phyloP scores from a whole-genome alignment of 2,329 filamentous ascomycete species.

The Talaromyces sp. region DNA sequence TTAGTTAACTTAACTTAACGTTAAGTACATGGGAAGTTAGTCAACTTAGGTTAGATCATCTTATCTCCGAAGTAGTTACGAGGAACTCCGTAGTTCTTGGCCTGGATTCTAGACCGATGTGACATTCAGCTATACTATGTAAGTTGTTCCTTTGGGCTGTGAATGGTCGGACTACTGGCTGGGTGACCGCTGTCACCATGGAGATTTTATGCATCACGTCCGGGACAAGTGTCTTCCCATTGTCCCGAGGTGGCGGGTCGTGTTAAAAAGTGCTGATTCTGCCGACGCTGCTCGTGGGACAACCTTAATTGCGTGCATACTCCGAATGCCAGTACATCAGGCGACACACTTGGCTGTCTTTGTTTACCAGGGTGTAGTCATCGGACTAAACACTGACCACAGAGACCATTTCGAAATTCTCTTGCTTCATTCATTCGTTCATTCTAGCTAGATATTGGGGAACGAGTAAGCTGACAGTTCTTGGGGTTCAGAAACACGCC shows the following conservation, averaged over 20 bases:
- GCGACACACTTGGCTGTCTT: not conserved
- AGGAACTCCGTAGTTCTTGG: not conserved
- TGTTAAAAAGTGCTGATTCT: not conserved
- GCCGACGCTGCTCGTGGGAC: not conserved
- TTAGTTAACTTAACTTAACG: too few relatives aligned
- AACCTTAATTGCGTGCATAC: not conserved
- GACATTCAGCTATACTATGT: not conserved
- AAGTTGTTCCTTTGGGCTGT: not conserved
- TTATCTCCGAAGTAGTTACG: not conserved
- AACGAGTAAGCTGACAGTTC: too few relatives aligned
- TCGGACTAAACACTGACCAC: too few relatives aligned
- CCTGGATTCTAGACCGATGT: not conserved
- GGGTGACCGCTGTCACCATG: not conserved
- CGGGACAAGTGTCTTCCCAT: not conserved
- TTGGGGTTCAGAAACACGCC: too few relatives aligned
- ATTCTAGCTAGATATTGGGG: too few relatives aligned
- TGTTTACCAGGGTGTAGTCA: not conserved
- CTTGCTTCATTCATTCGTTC: too few relatives aligned
- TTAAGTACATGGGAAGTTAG: too few relatives aligned
- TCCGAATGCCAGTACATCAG: not conserved
- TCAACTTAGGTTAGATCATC: too few relatives aligned
- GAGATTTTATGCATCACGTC: not conserved
- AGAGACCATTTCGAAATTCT: too few relatives aligned
- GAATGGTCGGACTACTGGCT: not conserved
- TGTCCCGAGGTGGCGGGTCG: not conserved